Conservation (phyloP, 129 eudicot genomes). For the Flaveria brownii region DNA sequence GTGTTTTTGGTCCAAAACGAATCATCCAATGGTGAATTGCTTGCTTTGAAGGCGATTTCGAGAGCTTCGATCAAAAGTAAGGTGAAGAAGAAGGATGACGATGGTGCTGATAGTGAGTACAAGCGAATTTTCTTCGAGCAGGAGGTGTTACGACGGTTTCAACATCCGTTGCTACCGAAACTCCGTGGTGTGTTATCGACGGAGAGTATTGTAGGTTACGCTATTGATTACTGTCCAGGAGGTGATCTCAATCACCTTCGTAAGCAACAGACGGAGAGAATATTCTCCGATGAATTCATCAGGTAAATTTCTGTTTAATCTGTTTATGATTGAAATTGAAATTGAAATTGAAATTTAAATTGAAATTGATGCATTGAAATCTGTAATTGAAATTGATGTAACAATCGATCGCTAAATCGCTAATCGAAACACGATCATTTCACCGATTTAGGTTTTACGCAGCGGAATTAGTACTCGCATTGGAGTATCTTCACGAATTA, state of each 20-base stretch:
- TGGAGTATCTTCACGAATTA: slow-evolving; percentile 77
- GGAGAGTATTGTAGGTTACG: slow-evolving; percentile 70
- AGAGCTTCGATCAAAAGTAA: slow-evolving; percentile 58
- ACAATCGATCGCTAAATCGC: neutral
- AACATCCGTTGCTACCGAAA: slow-evolving; percentile 79
- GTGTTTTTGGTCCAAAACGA: slow-evolving; percentile 60
- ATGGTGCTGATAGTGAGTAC: slow-evolving; percentile 42
- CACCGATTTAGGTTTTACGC: slow-evolving; percentile 65
- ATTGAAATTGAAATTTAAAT: too few species aligned
- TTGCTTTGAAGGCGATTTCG: slow-evolving; percentile 68
- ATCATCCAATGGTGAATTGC: slow-evolving; percentile 35
- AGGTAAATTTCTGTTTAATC: too few species aligned
- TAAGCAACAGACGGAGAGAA: slow-evolving; percentile 67
- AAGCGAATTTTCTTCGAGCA: slow-evolving; percentile 58
- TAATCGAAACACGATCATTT: neutral
- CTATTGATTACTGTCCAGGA: slow-evolving; percentile 94
- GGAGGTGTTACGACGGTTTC: slow-evolving; percentile 55
- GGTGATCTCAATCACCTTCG: slow-evolving; percentile 67
- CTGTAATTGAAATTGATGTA: neutral
- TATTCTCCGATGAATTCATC: slow-evolving; percentile 76
- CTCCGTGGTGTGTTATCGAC: slow-evolving; percentile 69
- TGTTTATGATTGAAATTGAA: too few species aligned
- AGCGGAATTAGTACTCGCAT: slow-evolving; percentile 80
- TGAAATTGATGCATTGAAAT: neutral
- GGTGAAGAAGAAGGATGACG: slow-evolving; percentile 25